Evolutionary conservation across 176 grass and related monocot species (phyloP).

Genomic region (Aegilops tauschii): DNA sequence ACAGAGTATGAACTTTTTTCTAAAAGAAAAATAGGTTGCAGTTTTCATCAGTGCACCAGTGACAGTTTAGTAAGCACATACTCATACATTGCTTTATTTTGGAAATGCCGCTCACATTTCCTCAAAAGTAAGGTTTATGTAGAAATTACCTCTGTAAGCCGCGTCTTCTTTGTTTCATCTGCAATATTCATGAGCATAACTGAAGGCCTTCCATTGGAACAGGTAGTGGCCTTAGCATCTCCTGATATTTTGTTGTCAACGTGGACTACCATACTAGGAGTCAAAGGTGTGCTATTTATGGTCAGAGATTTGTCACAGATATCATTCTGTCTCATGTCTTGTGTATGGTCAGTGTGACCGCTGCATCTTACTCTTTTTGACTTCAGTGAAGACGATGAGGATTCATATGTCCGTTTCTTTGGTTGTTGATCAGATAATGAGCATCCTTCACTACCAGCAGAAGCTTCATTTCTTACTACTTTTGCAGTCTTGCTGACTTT

Average conservation of each 20-base stretch:
- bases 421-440: conserved; percentile 40
- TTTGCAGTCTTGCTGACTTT: conserved; percentile 16
- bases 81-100: not conserved
- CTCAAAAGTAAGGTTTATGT: not conserved
- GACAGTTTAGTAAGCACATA: not conserved
- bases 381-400: conserved; percentile 71
- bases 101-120: not conserved
- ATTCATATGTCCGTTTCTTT: conserved; percentile 63
- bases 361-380: conserved; percentile 77
- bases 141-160: conserved; percentile 63
- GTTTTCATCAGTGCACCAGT: not conserved
- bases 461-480: conserved; percentile 17
- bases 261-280: conserved; percentile 23
- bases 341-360: conserved; percentile 17
- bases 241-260: conserved; percentile 28
- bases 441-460: not conserved
- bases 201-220: conserved; percentile 29
- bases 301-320: conserved; percentile 11
- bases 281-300: not conserved
- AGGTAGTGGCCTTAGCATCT: conserved; percentile 10
- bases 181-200: conserved; percentile 95
- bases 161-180: conserved; percentile 70
- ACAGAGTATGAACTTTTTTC: not conserved
- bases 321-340: conserved; percentile 32
- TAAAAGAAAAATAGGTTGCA: not conserved